A percentile compares a stretch with the other conserved stretches of the same genome.
Evolutionary conservation across 2,329 filamentous ascomycete species (phyloP).

Genomic region (Exophiala calicioides): DNA sequence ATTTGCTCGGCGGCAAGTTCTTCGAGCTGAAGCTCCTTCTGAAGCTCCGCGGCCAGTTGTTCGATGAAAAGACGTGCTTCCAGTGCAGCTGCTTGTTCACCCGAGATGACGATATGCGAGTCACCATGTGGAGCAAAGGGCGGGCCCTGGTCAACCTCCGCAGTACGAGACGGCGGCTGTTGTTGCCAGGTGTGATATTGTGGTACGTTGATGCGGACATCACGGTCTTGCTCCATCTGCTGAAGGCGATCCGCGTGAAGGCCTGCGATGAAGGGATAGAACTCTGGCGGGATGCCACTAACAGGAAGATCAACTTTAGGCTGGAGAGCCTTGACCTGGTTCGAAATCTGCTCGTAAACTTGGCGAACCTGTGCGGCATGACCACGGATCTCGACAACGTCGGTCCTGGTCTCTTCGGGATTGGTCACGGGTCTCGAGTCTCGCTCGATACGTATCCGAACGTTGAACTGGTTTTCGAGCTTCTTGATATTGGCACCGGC

Average conservation of each 20-base stretch:
- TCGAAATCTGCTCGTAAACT: slow-evolving; percentile 79
- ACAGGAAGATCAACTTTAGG: slow-evolving; percentile 80
- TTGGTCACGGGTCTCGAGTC: slow-evolving; percentile 58
- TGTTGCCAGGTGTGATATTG: slow-evolving; percentile 73
- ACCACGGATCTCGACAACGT: slow-evolving; percentile 87
- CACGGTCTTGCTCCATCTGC: slow-evolving; percentile 70
- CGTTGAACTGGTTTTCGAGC: slow-evolving; percentile 85
- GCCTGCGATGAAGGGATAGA: slow-evolving; percentile 92
- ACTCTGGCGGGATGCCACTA: slow-evolving; percentile 82
- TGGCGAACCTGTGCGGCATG: slow-evolving; percentile 84
- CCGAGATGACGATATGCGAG: slow-evolving; percentile 79
- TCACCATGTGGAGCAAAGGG: slow-evolving; percentile 71
- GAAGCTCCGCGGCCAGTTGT: slow-evolving; percentile 72
- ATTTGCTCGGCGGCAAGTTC: slow-evolving; percentile 81
- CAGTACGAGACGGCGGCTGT: slow-evolving; percentile 65
- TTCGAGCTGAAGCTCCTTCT: slow-evolving; percentile 72
- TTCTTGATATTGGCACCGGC: slow-evolving; percentile 86
- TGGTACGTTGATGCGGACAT: slow-evolving; percentile 80
- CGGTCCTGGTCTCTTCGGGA: slow-evolving; percentile 72
- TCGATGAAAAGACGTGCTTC: slow-evolving; percentile 80
- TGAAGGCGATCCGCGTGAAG: slow-evolving; percentile 68
- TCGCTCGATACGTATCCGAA: slow-evolving; percentile 86
- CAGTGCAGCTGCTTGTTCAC: slow-evolving; percentile 80
- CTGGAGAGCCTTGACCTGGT: slow-evolving; percentile 83
- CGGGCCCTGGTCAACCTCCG: slow-evolving; percentile 64